phyloP scores from a whole-genome alignment of 2,329 filamentous ascomycete species.

The Lachnellula occidentalis region DNA sequence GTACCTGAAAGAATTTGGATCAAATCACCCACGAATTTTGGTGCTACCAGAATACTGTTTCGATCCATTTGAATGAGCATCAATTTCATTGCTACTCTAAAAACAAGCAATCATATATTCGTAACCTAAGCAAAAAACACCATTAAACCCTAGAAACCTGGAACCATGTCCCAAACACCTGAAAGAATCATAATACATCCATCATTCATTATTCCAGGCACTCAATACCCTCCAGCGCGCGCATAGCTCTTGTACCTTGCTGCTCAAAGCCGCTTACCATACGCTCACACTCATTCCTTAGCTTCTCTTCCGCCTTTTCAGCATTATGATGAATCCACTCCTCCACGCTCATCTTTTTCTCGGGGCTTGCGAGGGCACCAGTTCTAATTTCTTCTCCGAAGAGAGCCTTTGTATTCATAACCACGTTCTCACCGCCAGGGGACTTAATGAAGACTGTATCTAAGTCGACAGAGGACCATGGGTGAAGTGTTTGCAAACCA shows the following conservation, averaged over 20 bases:
- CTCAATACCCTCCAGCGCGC: constrained; percentile 64
- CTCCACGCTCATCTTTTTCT: constrained; percentile 88
- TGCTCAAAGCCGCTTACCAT: constrained; percentile 79
- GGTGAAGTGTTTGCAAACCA: constrained; percentile 48
- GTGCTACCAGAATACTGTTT: too few relatives aligned
- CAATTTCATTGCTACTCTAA: not conserved
- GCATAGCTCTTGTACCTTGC: constrained; percentile 75
- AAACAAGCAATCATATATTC: not conserved
- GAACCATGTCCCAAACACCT: constrained; percentile 4
- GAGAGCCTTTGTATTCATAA: constrained; percentile 28
- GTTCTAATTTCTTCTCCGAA: constrained; percentile 37
- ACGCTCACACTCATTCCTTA: constrained; percentile 76
- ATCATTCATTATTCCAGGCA: constrained; percentile 15
- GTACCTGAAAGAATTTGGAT: too few relatives aligned
- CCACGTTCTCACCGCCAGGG: constrained; percentile 30
- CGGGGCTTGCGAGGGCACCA: constrained; percentile 62
- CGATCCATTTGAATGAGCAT: not conserved
- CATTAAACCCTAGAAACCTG: not conserved
- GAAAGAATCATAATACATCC: not conserved
- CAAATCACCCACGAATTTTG: too few relatives aligned
- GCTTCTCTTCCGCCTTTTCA: constrained; percentile 68
- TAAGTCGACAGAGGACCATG: constrained; percentile 73
- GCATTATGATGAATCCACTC: constrained; percentile 88
- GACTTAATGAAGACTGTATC: constrained; percentile 59
- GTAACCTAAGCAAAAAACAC: not conserved